Percentiles rank a stretch among this genome's conserved stretches.
phyloP scores from a whole-genome alignment of 306 rosid genomes.

The Parietaria judaica region DNA sequence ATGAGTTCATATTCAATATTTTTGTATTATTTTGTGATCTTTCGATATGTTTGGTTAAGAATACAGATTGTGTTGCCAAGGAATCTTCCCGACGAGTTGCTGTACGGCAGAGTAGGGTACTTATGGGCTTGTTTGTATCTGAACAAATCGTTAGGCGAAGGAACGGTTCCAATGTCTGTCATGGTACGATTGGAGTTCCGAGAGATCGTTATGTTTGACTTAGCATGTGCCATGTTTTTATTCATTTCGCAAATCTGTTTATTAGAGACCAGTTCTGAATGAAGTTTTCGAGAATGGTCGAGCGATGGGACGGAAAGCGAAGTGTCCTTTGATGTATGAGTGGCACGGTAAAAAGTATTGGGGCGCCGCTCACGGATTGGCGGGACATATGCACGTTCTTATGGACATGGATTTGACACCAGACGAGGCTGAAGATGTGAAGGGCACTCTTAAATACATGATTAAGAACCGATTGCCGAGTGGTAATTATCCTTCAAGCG shows the following conservation, averaged over 20 bases:
- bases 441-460: conserved; percentile 62
- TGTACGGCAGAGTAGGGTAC: conserved; percentile 66
- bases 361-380: conserved; percentile 87
- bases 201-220: not conserved
- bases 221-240: conserved; percentile 5
- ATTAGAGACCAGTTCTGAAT: conserved; percentile 40
- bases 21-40: too few species aligned
- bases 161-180: conserved; percentile 41
- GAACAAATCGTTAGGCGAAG: conserved; percentile 54
- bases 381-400: conserved; percentile 69
- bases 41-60: not conserved
- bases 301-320: conserved; percentile 42
- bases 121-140: conserved; percentile 67
- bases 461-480: conserved; percentile 38
- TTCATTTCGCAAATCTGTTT: conserved; percentile 12
- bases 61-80: conserved; percentile 60
- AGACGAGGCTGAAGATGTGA: conserved; percentile 58
- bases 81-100: conserved; percentile 62
- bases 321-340: conserved; percentile 61
- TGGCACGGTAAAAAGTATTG: conserved; percentile 75
- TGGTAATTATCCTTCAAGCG: conserved; percentile 61
- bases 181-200: conserved; percentile 33
- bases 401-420: conserved; percentile 66
- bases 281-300: conserved; percentile 55
- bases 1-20: not conserved